Conservation (phyloP, 345 rosid genomes). For the Pelargonium nanum region DNA sequence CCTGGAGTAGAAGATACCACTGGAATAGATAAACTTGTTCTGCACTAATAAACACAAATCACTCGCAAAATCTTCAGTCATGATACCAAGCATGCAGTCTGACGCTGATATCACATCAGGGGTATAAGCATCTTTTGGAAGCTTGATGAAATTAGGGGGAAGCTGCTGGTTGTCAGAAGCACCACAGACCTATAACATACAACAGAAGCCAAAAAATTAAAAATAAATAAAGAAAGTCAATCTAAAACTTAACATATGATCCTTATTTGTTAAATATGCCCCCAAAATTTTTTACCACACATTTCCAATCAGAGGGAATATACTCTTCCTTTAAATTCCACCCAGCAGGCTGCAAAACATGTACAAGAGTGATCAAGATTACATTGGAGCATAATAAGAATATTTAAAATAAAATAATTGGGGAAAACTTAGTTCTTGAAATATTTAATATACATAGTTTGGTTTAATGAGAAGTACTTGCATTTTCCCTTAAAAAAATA, state of each 20-base stretch:
- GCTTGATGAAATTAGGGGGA: conserved; percentile 87
- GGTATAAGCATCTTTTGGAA: conserved; percentile 88
- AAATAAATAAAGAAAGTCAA: neutral
- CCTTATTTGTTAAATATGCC: neutral
- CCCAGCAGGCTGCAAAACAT: conserved; percentile 85
- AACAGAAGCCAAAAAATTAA: neutral
- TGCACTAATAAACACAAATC: conserved; percentile 2
- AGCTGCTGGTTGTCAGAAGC: conserved; percentile 77
- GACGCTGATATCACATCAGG: conserved; percentile 99
- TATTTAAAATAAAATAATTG: no score
- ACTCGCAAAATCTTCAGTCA: neutral
- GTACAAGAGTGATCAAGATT: no score
- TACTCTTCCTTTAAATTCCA: conserved; percentile 85
- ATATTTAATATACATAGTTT: no score
- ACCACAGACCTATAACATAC: conserved; percentile 79
- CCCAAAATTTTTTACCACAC: conserved; percentile 55
- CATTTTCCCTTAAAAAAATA: no score
- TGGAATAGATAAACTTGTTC: conserved; percentile 2
- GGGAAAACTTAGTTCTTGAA: no score
- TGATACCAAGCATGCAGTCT: conserved; percentile 99
- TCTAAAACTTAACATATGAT: neutral
- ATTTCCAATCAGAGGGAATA: conserved; percentile 82
- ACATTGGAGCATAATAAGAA: no score
- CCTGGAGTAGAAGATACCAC: conserved; percentile 43
- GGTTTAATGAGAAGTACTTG: no score